These are phyloP conservation scores for Apophysomyces ossiformis DNA, from an alignment of 371 early-diverging fungal species.

Conservation along the genomic window DNA sequence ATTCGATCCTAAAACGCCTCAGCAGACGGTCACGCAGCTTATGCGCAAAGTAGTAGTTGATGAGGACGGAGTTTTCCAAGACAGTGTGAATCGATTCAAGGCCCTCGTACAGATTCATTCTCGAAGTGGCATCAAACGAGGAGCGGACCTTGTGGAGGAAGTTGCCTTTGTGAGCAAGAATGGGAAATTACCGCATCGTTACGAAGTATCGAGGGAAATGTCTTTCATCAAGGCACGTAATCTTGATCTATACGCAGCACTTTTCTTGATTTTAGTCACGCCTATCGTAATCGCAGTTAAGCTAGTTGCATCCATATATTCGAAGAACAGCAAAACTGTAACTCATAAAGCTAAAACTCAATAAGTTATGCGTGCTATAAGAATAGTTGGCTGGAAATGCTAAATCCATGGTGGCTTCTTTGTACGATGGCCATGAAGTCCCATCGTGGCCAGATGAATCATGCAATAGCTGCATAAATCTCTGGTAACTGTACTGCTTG, in stretches of 20 bases:
- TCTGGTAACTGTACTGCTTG: too few relatives aligned
- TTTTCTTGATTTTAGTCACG: neutral
- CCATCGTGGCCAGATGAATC: too few relatives aligned
- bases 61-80: constrained; percentile 12
- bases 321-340: neutral
- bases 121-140: constrained; percentile 15
- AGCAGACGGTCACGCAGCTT: neutral
- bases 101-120: constrained; percentile 27
- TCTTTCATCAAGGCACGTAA: constrained; percentile 33
- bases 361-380: neutral
- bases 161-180: constrained; percentile 19
- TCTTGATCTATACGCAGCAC: constrained; percentile 22
- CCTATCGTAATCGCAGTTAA: neutral
- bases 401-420: too few relatives aligned
- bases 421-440: too few relatives aligned
- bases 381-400: too few relatives aligned
- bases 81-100: constrained; percentile 13
- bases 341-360: neutral
- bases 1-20: neutral
- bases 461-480: too few relatives aligned
- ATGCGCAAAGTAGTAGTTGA: neutral
- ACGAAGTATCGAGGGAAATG: constrained; percentile 25
- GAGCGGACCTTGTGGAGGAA: constrained; percentile 36
- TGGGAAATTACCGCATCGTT: constrained; percentile 19
- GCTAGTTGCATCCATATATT: neutral